phyloP scores from a whole-genome alignment of 2,329 filamentous ascomycete genomes.

The Drechslerella stenobrocha region DNA sequence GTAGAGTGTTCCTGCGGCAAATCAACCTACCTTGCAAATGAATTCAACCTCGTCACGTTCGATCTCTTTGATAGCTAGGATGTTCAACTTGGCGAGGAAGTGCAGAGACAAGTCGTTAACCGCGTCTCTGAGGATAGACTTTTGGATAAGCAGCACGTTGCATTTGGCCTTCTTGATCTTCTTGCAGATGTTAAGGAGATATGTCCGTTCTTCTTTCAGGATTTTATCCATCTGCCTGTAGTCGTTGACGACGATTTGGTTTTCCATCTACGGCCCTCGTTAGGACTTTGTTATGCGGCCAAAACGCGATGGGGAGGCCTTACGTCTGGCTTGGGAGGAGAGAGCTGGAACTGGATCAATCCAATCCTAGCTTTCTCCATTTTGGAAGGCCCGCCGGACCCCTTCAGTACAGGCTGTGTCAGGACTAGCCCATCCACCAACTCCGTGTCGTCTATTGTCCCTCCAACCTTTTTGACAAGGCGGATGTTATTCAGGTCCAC shows the following conservation, averaged over 20 bases:
- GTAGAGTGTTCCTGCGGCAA: too few relatives aligned
- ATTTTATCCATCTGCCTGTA: conserved; percentile 99
- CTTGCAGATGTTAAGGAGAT: conserved; percentile 98
- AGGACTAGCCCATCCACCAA: conserved; percentile 93
- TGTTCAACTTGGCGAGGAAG: conserved; percentile 96
- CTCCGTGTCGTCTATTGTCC: conserved; percentile 97
- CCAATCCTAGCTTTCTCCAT: conserved; percentile 98
- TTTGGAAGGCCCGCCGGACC: conserved; percentile 81
- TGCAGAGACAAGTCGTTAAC: conserved; percentile 97
- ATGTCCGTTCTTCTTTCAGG: conserved; percentile 96
- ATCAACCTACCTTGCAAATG: conserved; percentile 74
- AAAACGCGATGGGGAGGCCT: conserved; percentile 54
- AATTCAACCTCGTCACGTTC: conserved; percentile 99
- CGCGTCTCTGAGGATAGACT: conserved; percentile 94
- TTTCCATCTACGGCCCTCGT: conserved; percentile 75
- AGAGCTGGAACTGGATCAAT: conserved; percentile 97
- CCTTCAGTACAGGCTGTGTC: conserved; percentile 90
- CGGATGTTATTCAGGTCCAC: conserved; percentile 95
- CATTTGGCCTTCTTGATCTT: conserved; percentile 99
- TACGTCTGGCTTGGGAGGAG: conserved; percentile 94
- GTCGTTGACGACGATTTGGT: conserved; percentile 98
- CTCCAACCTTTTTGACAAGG: conserved; percentile 95
- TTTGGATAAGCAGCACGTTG: conserved; percentile 97
- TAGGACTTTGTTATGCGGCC: conserved; percentile 23
- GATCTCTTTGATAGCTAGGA: conserved; percentile 94